Conservation (phyloP, 1,139 yeast genomes). For the Saccharomyces hybrid region DNA sequence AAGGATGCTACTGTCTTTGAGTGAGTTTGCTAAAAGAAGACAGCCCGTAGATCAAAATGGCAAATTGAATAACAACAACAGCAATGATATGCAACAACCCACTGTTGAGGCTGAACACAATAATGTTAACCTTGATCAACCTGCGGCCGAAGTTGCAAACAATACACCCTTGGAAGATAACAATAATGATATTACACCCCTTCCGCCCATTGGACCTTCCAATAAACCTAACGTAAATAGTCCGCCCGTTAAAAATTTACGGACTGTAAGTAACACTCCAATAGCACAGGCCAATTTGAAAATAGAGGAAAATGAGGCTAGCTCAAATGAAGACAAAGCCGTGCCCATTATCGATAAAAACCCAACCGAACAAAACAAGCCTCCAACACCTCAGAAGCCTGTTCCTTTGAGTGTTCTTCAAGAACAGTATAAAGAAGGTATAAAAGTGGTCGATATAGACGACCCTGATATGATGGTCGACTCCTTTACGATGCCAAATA, state of each 20-base stretch:
- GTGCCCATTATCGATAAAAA: not conserved
- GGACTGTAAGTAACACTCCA: not conserved
- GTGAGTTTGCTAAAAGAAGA: constrained; percentile 25
- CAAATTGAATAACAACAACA: constrained; percentile 2
- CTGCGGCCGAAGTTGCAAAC: not conserved
- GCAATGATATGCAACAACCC: constrained; percentile 11
- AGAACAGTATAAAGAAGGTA: constrained; percentile 36
- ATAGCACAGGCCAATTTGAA: not conserved
- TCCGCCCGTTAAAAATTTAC: not conserved
- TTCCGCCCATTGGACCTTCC: not conserved
- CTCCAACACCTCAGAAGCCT: constrained; percentile 27
- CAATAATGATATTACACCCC: not conserved
- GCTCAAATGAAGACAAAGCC: not conserved
- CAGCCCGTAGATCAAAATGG: constrained; percentile 14
- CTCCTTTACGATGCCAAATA: constrained; percentile 49
- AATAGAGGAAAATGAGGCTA: not conserved
- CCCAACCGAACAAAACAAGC: constrained; percentile 8
- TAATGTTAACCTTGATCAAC: not conserved
- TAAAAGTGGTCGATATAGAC: constrained; percentile 44
- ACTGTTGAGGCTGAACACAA: not conserved
- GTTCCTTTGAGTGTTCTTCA: constrained; percentile 35
- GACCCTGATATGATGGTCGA: constrained; percentile 67
- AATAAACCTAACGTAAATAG: not conserved
- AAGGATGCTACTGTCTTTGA: constrained; percentile 24
- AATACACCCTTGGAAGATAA: not conserved